phyloP scores from a whole-genome alignment of 306 rosid species.

The Sophora flavescens region DNA sequence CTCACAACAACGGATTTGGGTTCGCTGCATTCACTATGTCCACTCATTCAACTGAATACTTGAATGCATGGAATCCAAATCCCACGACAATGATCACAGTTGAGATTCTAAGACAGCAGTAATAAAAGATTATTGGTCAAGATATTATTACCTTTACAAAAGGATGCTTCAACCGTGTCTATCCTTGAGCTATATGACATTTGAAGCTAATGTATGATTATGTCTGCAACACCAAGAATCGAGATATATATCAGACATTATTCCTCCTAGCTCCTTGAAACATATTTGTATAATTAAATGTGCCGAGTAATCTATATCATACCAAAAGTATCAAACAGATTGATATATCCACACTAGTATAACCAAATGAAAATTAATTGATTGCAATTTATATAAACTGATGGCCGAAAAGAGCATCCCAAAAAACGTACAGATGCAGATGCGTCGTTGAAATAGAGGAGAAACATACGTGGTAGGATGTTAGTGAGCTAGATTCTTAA shows the following conservation, averaged over 20 bases:
- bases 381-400: not conserved
- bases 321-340: conserved; percentile 1
- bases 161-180: not conserved
- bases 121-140: not conserved
- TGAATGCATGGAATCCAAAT: too few species aligned
- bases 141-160: conserved; percentile 3
- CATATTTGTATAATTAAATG: not conserved
- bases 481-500: conserved; percentile 25
- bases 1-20: not conserved
- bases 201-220: not conserved
- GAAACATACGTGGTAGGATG: not conserved
- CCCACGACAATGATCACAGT: too few species aligned
- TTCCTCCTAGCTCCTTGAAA: not conserved
- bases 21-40: too few species aligned
- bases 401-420: not conserved
- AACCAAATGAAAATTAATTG: conserved; percentile 26
- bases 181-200: not conserved
- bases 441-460: not conserved
- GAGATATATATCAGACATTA: not conserved
- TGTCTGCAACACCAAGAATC: not conserved
- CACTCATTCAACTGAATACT: too few species aligned
- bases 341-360: not conserved
- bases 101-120: not conserved
- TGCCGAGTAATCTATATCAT: not conserved
- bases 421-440: not conserved